Evolutionary conservation across 192 early-diverging fungal genomes (phyloP), one percentile per base, ranked within the genome.

Genomic region (Podila minutissima): DNA sequence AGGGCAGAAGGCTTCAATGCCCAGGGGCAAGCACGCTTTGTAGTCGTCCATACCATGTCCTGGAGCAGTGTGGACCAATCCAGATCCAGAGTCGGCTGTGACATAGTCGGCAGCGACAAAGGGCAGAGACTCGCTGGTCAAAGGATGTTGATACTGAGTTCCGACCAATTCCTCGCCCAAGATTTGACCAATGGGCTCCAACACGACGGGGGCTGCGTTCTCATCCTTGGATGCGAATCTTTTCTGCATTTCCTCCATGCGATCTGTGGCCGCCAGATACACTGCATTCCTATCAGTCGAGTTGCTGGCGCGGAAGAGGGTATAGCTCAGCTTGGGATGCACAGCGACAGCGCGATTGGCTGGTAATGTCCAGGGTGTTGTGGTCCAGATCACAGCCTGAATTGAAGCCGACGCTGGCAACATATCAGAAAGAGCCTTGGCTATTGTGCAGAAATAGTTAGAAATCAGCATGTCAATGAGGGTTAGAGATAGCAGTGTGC

Each of bases 11-110:
- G 86, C 86, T 6, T 82, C 74, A 38, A 95, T 88, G 15, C 89
- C 89, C 7, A 86, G 50, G 31, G 83, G 57, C 20, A 83, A 81
- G 64, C 92, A 85, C 1, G 73, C 81, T 75, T 93, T 92, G 65
- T 95, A 95, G 79, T 95, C 94, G n/a, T 94, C 93, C 84, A 91
- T 89, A 24, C 94, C 94, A 68, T 95, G 94, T 19, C 94, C 94
- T 2, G 94, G 94, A 8, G 94, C 94, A 37, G 91, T 89, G 68
- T 95, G 94, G 24, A 95, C 93, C n/a, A 95, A 66, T n/a, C 94
- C 92, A 58, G 70, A 75, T 75, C 94, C 94, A 1, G 93, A 90
- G 11, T 92, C 91, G 0, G 84, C 83, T 11, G 91, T 92, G 12
- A 95, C 92, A 79, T 94, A 87, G 28, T 85, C 74, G 3, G 90